Evolutionary conservation across 2,329 filamentous ascomycete species (phyloP), one percentile per base, ranked within the genome.

Genomic region (Epichloe uncinata): DNA sequence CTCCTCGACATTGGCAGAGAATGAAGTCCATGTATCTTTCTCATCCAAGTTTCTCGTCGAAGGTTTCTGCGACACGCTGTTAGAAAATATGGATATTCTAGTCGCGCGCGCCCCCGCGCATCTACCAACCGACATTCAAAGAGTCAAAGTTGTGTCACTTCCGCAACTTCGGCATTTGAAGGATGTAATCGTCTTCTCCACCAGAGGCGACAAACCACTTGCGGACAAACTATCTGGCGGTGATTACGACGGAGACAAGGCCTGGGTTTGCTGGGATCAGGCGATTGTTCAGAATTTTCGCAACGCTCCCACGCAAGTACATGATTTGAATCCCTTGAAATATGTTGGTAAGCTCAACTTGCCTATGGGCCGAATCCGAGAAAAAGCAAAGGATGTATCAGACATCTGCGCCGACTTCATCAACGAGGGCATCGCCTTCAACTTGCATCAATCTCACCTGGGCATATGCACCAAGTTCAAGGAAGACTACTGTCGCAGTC

Each of bases 201-300:
- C 70, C 0, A 77, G 74, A 52, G 85, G 85, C 0, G 22, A 60
- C 73, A 26, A 68, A 0, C 78, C 85, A 0, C 71, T 89, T 0
- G 87, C 85, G 0, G 76, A 79, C 8, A 81, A 82, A 57, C 69
- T 91, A 0, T 87, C 85, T 1, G 87, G 87, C 0, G 87, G 87
- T 0, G 87, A 91, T 58, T 91, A 89, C 54, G 86, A 91, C 55
- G 87, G 87, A 0, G 87, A 93, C 54, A 74, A 69, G n/a, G 78
- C 85, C 4, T 90, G 85, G 84, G 66, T 87, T 0, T 87, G 83
- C 58, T 91, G 84, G 83, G 84, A 90, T 30, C 67, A 71, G 0
- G 64, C 67, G 0, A 73, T 93, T 3, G 83, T 87, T 0, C 57
- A 69, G 5, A 79, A 79, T n/a, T 91, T 91, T 56, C 55, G 59